phyloP scores from a whole-genome alignment of 1,284 basidiomycete genomes.

The Coniophora puteana region DNA sequence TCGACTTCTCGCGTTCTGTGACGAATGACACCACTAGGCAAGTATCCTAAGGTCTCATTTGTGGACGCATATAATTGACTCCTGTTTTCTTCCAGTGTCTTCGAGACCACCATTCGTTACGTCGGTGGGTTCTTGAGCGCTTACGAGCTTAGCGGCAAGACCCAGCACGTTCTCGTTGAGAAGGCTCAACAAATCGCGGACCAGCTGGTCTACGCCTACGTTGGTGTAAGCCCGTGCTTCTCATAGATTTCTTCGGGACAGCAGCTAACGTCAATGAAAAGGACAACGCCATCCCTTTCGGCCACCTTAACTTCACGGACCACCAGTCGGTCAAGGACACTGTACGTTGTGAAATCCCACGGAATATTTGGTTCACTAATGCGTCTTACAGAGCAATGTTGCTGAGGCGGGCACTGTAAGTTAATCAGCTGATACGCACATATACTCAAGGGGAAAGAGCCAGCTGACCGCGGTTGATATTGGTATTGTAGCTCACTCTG shows the following conservation, averaged over 20 bases:
- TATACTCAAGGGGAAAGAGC: no score
- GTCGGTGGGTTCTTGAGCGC: constrained; percentile 70
- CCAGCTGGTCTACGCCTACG: constrained; percentile 63
- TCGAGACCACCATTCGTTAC: constrained; percentile 89
- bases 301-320: constrained; percentile 48
- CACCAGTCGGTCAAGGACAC: constrained; percentile 36
- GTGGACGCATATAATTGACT: no score
- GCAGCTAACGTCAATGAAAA: constrained; percentile 15
- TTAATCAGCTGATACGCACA: constrained; percentile 3
- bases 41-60: no score
- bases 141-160: constrained; percentile 74
- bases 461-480: not conserved
- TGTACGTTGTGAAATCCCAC: constrained; percentile 29
- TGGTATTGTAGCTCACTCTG: constrained; percentile 38
- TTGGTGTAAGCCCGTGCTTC: constrained; percentile 36
- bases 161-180: constrained; percentile 47
- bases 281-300: constrained; percentile 51
- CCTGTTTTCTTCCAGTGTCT: constrained; percentile 52
- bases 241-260: not conserved
- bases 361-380: constrained; percentile 1
- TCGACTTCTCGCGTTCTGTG: constrained; percentile 52
- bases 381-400: constrained; percentile 46
- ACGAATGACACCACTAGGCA: constrained; percentile 53
- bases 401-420: constrained; percentile 70
- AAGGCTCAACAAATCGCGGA: constrained; percentile 71